Base-by-base conservation (phyloP, 2,329 filamentous ascomycete species). In the Claviceps arundinis region DNA sequence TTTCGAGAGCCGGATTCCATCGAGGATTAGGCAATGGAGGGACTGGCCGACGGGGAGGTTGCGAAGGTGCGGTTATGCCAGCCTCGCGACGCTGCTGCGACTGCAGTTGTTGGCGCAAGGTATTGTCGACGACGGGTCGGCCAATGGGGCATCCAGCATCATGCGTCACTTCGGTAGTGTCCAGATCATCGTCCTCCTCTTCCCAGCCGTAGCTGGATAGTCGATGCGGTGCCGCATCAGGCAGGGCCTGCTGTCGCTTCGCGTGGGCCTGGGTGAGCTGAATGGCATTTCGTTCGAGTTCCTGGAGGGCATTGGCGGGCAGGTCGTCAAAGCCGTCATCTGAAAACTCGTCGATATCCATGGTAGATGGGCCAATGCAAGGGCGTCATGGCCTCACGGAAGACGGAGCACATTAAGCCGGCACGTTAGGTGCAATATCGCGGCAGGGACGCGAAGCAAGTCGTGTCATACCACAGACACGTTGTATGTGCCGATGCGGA, bases 241-340 rank as follows among this genome's bases (percentile, higher is more conserved):
- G 37, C 16, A 16, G 30, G 1, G 60, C 19, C 64, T 64, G 50
- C 61, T 49, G 56, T 16, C 57, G 60, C 19, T 56, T 60, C 38
- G 30, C 40, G 16, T 57, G 59, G 37, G 69, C 71, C 58, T 82
- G 78, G 4, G 81, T 84, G 57, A 74, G 74, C 57, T 77, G 76
- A 56, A 84, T 78, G 41, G 81, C 81, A 60, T 77, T 75, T 59
- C 77, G 75, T 61, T 85, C 82, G 56, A 85, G 76, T 61, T 83
- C 79, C 58, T 79, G 72, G 3, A 85, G 68, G 47, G 71, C 71
- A 56, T 75, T 73, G 56, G 75, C 71, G 56, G 80, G 77, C 43
- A 85, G 68, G 42, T 76, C 72, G 63, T 85, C 80, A 58, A 85
- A 72, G 55, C 74, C 80, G 61, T 82, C 81, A 62, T 84, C 81